Evolutionary conservation across 768 basidiomycete species (phyloP), one percentile per base, ranked within the genome.

Genomic region (Sporobolomyces roseus): DNA sequence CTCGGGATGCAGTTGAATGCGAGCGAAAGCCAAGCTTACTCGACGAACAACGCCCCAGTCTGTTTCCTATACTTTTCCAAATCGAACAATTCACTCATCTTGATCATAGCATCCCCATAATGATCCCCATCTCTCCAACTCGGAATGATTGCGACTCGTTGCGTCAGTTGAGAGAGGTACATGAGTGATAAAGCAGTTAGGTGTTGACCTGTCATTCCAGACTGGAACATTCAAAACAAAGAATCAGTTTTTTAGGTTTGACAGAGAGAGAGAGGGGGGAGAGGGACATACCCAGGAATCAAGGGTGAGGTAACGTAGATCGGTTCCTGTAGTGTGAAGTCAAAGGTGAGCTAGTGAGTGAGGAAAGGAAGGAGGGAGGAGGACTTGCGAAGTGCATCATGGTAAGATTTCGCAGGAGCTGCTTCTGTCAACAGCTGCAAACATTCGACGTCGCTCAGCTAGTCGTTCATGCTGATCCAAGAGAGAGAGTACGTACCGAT

Each of bases 51-150:
- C 1, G 59, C 53, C 2, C 68, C 63, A 10, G 58, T 64, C 23
- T 54, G 25, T 1, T 61, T 53, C 12, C 68, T 52, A 53, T 61
- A 70, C 68, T 70, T 70, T 13, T 65, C 68, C 38, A 70, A 50
- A 53, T 70, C 68, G 63, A 65, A 62, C 3, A 70, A 54, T 13
- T 55, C 58, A 45, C 59, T 59, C 45, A 65, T 61, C 9, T 58
- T 53, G 49, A 70, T 62, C 68, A 70, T 65, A 19, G 46, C 36
- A 17, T 70, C 68, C 46, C 68, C 68, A 32, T 70, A 70, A 53
- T 70, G 68, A 33, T 65, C 68, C 10, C 2, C 23, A 38, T 70
- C 68, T 33, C 64, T 63, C 53, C 64, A 70, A 32, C 45, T 49
- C 2, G 68, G 68, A 46, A 70, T 61, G 60, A 70, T 65, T 38